A percentile compares a stretch with the other conserved stretches of the same genome.
These are phyloP conservation scores for Epichloe sibirici DNA, from an alignment of 2,329 filamentous ascomycete species.

Conservation along the genomic window DNA sequence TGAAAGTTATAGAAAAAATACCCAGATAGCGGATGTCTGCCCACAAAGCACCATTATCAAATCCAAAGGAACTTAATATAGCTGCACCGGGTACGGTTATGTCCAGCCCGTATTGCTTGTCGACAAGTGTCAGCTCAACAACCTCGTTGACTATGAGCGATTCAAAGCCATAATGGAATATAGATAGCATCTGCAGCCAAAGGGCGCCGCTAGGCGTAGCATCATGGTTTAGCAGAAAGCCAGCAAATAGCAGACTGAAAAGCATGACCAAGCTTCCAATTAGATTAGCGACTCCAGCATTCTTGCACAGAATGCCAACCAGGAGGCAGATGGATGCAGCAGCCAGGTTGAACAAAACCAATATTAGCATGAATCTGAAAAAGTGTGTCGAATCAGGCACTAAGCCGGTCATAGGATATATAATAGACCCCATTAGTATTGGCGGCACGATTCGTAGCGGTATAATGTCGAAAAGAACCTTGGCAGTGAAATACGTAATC, in stretches of 20 bases:
- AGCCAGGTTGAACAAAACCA: conserved; percentile 92
- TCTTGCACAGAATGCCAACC: conserved; percentile 90
- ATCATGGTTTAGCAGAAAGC: conserved; percentile 86
- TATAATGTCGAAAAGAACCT: conserved; percentile 96
- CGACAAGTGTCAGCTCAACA: conserved; percentile 73
- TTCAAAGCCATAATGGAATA: conserved; percentile 97
- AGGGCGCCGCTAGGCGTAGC: conserved; percentile 74
- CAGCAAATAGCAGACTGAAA: conserved; percentile 89
- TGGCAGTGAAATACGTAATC: conserved; percentile 85
- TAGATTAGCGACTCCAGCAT: conserved; percentile 81
- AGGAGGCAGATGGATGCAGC: conserved; percentile 90
- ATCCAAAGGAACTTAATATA: conserved; percentile 90
- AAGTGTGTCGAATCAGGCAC: conserved; percentile 75
- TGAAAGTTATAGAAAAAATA: conserved; percentile 70
- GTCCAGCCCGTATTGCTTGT: conserved; percentile 91
- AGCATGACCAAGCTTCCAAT: conserved; percentile 95
- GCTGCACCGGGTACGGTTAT: conserved; percentile 92
- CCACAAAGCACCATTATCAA: conserved; percentile 80
- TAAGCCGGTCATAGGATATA: conserved; percentile 96
- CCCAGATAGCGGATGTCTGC: conserved; percentile 69
- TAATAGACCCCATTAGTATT: conserved; percentile 86
- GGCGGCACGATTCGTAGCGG: conserved; percentile 90
- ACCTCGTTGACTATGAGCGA: conserved; percentile 96
- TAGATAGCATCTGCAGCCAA: conserved; percentile 88
- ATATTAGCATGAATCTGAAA: conserved; percentile 77